Evolutionary conservation across 345 rosid genomes (phyloP), one percentile per base, ranked within the genome.

Genomic region (Brassica incana): DNA sequence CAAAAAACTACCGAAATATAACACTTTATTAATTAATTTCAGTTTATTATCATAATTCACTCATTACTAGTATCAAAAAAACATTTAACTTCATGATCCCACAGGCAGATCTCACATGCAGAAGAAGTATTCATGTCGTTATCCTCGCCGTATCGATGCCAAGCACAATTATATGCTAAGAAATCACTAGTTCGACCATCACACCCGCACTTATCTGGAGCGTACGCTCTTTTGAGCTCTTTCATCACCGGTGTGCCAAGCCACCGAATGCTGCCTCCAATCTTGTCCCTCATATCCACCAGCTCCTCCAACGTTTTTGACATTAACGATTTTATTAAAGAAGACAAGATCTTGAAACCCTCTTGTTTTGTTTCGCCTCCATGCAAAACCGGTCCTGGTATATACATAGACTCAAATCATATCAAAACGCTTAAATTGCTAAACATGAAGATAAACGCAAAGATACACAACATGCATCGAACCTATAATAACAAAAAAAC

Each of bases 341-440:
- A 45, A 43, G 74, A 76, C 66, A 76, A 56, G 11, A 70, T 69
- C 36, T 75, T 25, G 3, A 71, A 58, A 48, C 80, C 83, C 23
- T 71, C 29, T 56, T 76, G 80, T 50, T 71, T 81, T 60, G 76
- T 9, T 60, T 72, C 1, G 27, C 14, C 78, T 25, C 50, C 54
- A 48, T 48, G 38, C 69, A 65, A 15, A 65, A 20, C 48, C 14
- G 69, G 48, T 8, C 48, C 69, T 65, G 48, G 54, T 48, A 48
- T 20, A 23, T n/a, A n/a, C n/a, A n/a, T 33, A 33, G 6, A 65
- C 68, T 0, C 68, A 62, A 60, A 29, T 0, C 20, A 63, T 6
- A 30, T 63, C 5, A 52, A 64, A 48, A 48, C 54, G 54, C 6
- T 48, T 14, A 48, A 48, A 48, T 12, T 48, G 6, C 54, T 48